Percentiles rank a stretch among this genome's conserved stretches.
phyloP scores from a whole-genome alignment of 2,329 filamentous ascomycete genomes.

The Pseudohalonectria lignicola region DNA sequence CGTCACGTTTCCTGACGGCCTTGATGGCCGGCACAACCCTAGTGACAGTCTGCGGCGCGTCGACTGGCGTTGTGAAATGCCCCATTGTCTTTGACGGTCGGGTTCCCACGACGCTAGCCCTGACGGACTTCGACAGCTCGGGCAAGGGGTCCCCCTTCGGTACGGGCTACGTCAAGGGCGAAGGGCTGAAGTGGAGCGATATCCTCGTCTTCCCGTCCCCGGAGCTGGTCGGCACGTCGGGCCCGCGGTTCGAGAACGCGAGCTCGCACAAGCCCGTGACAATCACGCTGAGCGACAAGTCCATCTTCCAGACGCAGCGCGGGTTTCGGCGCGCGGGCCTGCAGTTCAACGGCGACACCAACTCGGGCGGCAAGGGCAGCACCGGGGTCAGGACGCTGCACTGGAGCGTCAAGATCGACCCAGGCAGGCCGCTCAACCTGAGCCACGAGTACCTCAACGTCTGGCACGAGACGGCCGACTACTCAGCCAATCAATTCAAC shows the following conservation, averaged over 20 bases:
- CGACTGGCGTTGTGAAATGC: conserved; percentile 14
- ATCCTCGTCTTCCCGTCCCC: conserved; percentile 20
- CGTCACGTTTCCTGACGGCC: not conserved
- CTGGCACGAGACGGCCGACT: conserved; percentile 24
- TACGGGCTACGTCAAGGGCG: conserved; percentile 24
- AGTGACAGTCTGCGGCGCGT: no score
- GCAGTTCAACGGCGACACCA: conserved; percentile 28
- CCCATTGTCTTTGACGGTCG: conserved; percentile 25
- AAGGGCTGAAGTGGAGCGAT: conserved; percentile 21
- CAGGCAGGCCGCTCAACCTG: conserved; percentile 19
- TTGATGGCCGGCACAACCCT: no score
- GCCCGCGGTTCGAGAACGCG: conserved; percentile 21
- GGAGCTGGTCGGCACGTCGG: conserved; percentile 11
- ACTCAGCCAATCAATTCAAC: conserved; percentile 25
- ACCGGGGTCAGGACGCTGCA: conserved; percentile 23
- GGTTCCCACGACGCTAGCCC: conserved; percentile 13
- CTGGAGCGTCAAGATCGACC: conserved; percentile 22
- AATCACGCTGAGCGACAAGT: conserved; percentile 30
- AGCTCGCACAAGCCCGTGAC: conserved; percentile 23
- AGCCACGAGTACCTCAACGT: conserved; percentile 26
- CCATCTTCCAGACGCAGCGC: conserved; percentile 31
- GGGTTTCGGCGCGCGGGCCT: conserved; percentile 34
- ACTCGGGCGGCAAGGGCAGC: conserved; percentile 23
- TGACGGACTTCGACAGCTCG: conserved; percentile 19
- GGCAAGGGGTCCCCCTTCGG: conserved; percentile 19